Percentiles rank a stretch among this genome's conserved stretches.
These are phyloP conservation scores for Ustulina deusta DNA, from an alignment of 2,329 filamentous ascomycete genomes.

Conservation along the genomic window DNA sequence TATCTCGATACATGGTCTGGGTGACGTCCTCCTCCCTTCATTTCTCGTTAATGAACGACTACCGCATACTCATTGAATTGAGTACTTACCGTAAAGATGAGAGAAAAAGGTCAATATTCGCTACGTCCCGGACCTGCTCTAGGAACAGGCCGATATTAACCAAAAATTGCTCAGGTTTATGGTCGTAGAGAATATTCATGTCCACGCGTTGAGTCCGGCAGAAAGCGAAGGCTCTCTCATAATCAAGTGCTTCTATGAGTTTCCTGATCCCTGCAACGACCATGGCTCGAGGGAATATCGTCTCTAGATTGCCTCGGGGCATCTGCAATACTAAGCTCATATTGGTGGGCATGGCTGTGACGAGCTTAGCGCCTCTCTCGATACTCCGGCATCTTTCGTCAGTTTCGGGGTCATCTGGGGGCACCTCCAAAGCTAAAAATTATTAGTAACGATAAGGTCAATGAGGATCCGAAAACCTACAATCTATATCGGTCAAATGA, in stretches of 20 bases:
- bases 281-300: conserved; percentile 91
- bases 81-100: conserved; percentile 78
- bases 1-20: conserved; percentile 93
- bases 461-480: conserved; percentile 57
- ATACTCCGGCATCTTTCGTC: conserved; percentile 94
- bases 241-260: conserved; percentile 83
- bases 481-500: conserved; percentile 76
- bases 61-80: not conserved
- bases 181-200: conserved; percentile 97
- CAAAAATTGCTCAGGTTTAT: conserved; percentile 88
- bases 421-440: conserved; percentile 78
- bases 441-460: conserved; percentile 13
- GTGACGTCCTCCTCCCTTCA: conserved; percentile 88
- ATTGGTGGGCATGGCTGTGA: conserved; percentile 89
- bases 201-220: conserved; percentile 95
- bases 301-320: conserved; percentile 95
- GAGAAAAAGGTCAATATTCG: conserved; percentile 90
- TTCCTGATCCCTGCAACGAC: conserved; percentile 90
- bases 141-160: conserved; percentile 80
- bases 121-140: conserved; percentile 82
- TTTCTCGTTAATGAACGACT: conserved; percentile 46
- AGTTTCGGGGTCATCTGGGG: conserved; percentile 86
- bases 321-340: conserved; percentile 92
- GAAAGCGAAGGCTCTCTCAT: conserved; percentile 84
- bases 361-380: conserved; percentile 86